Evolutionary conservation across 164 flowering plant genomes (phyloP), one percentile per base, ranked within the genome.

Genomic region (Vitis vinifera): DNA sequence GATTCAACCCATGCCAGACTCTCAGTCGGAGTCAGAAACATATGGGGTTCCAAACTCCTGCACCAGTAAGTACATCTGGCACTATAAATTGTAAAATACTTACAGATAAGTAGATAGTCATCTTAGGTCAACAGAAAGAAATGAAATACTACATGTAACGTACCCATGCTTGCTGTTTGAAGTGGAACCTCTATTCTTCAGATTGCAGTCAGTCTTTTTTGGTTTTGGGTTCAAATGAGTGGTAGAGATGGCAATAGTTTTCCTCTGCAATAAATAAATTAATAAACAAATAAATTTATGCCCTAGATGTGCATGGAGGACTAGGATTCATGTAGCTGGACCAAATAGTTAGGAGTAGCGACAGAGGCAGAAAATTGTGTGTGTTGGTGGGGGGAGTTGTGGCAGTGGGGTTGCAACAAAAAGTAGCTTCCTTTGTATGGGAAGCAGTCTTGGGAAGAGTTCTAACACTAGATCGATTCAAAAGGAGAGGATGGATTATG

Each of bases 161-260:
- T 75, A 92, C 99, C 96, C 72, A 57, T 63, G 71, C 55, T 83
- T 90, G 88, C 70, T 86, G 78, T 73, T 84, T 66, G 92, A 83
- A 62, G 90, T 68, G 60, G 94, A 83, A 59, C 82, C 83, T 77
- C 69, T 78, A 77, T 69, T 85, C 74, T 69, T 91, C 51, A 82
- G 53, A 50, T 53, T 68, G 2, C 71, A 61, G 56, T 83, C 86
- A 59, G 84, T 57, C 77, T 83, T 95, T 74, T 86, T 93, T 63
- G 86, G 80, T 76, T 82, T 91, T 71, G 80, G 75, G 77, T 61
- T 82, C 47, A 81, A 65, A 27, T 80, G 81, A 74, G 79, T 67
- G 7, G 78, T 53, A 59, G 74, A 67, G 23, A 66, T 65, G 19
- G 88, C 68, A 60, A 78, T 29, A 70, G 57, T 59, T 61, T 76